phyloP scores from a whole-genome alignment of 2,329 filamentous ascomycete species.

The Fusarium fracticaudum region DNA sequence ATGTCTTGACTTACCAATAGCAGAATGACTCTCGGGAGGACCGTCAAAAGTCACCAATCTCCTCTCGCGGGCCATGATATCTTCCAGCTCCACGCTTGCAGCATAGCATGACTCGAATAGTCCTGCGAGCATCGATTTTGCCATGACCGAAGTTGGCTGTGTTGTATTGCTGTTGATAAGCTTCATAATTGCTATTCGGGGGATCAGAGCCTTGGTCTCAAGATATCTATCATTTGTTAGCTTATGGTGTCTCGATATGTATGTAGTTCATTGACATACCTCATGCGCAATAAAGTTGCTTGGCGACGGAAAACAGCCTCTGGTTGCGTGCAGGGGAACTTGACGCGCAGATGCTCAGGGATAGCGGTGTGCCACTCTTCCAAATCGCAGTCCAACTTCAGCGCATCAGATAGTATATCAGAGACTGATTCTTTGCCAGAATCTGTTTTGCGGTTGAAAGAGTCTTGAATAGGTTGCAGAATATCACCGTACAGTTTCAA shows the following conservation, averaged over 20 bases:
- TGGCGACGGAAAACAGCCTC: constrained; percentile 38
- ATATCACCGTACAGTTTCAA: constrained; percentile 35
- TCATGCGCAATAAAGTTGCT: constrained; percentile 36
- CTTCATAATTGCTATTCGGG: constrained; percentile 37
- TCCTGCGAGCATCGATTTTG: constrained; percentile 30
- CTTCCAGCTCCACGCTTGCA: constrained; percentile 38
- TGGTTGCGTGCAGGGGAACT: constrained; percentile 25
- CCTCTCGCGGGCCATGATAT: constrained; percentile 34
- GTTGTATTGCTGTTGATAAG: constrained; percentile 8
- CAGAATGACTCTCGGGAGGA: constrained; percentile 33
- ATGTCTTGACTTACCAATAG: constrained; percentile 29
- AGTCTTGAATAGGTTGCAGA: constrained; percentile 32
- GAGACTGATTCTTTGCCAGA: constrained; percentile 1
- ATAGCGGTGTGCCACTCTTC: constrained; percentile 36
- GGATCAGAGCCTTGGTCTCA: constrained; percentile 36
- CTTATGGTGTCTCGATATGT: fast-evolving
- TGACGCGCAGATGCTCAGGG: constrained; percentile 33
- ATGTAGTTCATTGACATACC: not conserved
- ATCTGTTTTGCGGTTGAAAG: not conserved
- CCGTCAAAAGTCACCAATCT: constrained; percentile 34
- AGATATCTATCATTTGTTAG: constrained; percentile 31
- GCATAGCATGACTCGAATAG: constrained; percentile 36
- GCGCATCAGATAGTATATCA: constrained; percentile 24
- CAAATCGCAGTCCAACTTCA: constrained; percentile 35
- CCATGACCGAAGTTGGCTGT: constrained; percentile 19